Conservation (phyloP, 2,329 filamentous ascomycete species). For the Endothia cerciana region DNA sequence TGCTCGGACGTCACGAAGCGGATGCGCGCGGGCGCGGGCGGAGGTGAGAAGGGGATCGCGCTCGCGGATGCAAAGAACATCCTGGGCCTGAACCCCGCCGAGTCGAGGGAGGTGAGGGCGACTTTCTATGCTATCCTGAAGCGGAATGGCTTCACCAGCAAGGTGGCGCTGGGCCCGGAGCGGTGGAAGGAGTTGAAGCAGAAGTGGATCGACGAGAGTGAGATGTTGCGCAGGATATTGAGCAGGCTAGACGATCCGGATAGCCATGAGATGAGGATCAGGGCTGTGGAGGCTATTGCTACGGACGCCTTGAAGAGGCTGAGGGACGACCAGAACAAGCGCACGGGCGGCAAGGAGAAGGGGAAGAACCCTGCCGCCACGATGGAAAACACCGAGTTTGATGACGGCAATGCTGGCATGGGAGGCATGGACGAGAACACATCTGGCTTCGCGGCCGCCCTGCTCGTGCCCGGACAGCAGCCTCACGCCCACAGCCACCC, state of each 20-base stretch:
- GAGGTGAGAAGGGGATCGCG: conserved; percentile 65
- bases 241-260: conserved; percentile 57
- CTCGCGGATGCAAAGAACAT: conserved; percentile 74
- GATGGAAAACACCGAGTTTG: conserved; percentile 43
- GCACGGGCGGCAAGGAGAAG: conserved; percentile 33
- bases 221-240: conserved; percentile 59
- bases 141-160: conserved; percentile 70
- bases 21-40: conserved; percentile 57
- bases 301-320: conserved; percentile 79
- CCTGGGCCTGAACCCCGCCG: conserved; percentile 48
- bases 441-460: conserved; percentile 15
- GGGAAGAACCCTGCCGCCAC: conserved; percentile 16
- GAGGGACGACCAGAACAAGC: conserved; percentile 66
- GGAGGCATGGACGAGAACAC: conserved; percentile 12
- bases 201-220: conserved; percentile 65
- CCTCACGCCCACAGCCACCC: conserved; percentile 15
- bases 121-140: conserved; percentile 69
- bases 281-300: conserved; percentile 72
- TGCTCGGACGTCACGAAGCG: conserved; percentile 83
- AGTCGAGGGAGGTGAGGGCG: conserved; percentile 63
- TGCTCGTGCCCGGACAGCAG: conserved; percentile 30
- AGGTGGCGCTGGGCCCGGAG: conserved; percentile 71
- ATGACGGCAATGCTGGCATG: conserved; percentile 37
- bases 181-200: conserved; percentile 74
- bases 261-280: conserved; percentile 62